Percentiles rank a stretch among this genome's conserved stretches.
phyloP scores from a whole-genome alignment of 805 yeast genomes.

The Metschnikowia corniflorae region DNA sequence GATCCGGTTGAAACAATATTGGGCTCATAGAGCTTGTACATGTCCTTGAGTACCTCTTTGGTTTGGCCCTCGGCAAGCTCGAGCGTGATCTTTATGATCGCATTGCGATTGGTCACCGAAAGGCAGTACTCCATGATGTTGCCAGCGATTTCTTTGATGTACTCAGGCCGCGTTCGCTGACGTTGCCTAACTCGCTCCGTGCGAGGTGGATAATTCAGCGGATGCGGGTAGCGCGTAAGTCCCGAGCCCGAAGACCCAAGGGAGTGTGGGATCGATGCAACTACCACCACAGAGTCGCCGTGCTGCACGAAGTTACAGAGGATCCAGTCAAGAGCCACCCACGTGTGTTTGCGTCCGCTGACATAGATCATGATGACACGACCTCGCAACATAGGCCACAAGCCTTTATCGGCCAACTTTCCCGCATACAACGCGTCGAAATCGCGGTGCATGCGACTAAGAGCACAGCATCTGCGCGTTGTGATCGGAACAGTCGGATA shows the following conservation, averaged over 20 bases:
- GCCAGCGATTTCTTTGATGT: constrained; percentile 41
- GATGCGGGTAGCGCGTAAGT: constrained; percentile 15
- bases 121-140: constrained; percentile 52
- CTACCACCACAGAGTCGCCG: constrained; percentile 66
- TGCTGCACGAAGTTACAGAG: constrained; percentile 50
- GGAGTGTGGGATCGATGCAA: constrained; percentile 44
- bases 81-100: constrained; percentile 50
- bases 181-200: constrained; percentile 32
- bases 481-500: constrained; percentile 42
- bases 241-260: constrained; percentile 8
- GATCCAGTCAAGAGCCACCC: constrained; percentile 79
- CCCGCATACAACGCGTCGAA: constrained; percentile 46
- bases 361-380: constrained; percentile 62
- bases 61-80: constrained; percentile 62
- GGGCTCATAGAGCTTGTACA: constrained; percentile 60
- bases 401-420: constrained; percentile 25
- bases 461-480: constrained; percentile 41
- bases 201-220: constrained; percentile 18
- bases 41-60: constrained; percentile 53
- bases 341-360: constrained; percentile 70
- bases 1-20: constrained; percentile 54
- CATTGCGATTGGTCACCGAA: constrained; percentile 43
- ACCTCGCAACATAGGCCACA: constrained; percentile 43
- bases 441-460: constrained; percentile 44
- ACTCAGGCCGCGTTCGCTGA: constrained; percentile 45